Conservation (phyloP, 2,329 filamentous ascomycete genomes). For the Aaosphaeria pasadenensis region DNA sequence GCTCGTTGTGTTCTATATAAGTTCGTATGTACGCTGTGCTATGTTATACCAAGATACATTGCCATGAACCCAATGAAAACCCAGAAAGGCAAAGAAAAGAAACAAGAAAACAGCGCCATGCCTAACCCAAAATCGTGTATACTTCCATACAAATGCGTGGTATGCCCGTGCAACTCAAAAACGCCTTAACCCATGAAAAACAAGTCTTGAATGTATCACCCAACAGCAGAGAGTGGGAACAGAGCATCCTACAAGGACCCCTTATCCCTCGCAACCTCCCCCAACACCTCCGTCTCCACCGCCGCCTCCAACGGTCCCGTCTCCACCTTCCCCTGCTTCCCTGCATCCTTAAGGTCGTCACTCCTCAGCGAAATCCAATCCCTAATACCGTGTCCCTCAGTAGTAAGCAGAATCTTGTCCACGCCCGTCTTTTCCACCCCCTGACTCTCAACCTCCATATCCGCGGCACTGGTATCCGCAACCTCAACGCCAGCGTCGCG, state of each 20-base stretch:
- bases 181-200: too few species aligned
- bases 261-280: slow-evolving; percentile 21
- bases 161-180: too few species aligned
- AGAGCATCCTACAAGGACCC: neutral
- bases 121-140: too few species aligned
- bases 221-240: too few species aligned
- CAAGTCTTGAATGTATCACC: too few species aligned
- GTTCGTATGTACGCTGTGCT: too few species aligned
- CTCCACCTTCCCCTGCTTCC: slow-evolving; percentile 4
- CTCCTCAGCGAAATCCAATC: slow-evolving; percentile 34
- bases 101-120: too few species aligned
- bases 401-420: slow-evolving; percentile 33
- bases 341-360: slow-evolving; percentile 6
- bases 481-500: slow-evolving; percentile 43
- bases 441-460: slow-evolving; percentile 33
- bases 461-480: slow-evolving; percentile 37
- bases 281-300: slow-evolving; percentile 35
- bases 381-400: slow-evolving; percentile 20
- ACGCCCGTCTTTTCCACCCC: slow-evolving; percentile 5
- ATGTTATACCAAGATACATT: too few species aligned
- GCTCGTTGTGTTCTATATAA: too few species aligned
- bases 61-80: too few species aligned
- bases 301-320: slow-evolving; percentile 22
- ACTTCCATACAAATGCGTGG: too few species aligned
- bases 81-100: too few species aligned